phyloP scores from a whole-genome alignment of 805 yeast genomes.

The Myxozyma mucilagina region DNA sequence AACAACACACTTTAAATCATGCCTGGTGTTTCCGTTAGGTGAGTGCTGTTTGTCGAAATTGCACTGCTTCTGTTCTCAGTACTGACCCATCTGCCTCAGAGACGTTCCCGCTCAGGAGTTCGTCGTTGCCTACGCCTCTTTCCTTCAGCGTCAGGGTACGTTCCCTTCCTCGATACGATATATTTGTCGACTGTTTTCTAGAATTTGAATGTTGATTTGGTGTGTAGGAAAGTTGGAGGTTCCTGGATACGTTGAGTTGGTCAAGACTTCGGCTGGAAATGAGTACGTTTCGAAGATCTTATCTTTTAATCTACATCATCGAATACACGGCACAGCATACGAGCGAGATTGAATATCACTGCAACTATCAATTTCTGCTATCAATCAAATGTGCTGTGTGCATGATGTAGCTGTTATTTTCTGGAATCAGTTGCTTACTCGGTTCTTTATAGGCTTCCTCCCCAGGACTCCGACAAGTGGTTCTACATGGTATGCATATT shows the following conservation, averaged over 20 bases:
- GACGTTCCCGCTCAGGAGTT: slow-evolving; percentile 99
- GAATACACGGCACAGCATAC: not conserved
- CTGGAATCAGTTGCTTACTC: not conserved
- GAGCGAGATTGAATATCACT: no score
- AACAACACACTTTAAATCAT: slow-evolving; percentile 42
- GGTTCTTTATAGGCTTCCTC: slow-evolving; percentile 63
- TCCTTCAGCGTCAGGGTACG: slow-evolving; percentile 97
- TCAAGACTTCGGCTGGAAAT: slow-evolving; percentile 98
- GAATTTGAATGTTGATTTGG: not conserved
- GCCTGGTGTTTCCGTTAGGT: slow-evolving; percentile 99
- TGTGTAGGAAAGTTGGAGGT: slow-evolving; percentile 77
- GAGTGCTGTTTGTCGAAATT: slow-evolving; percentile 48
- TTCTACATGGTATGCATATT: slow-evolving; percentile 59
- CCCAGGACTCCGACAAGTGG: slow-evolving; percentile 99
- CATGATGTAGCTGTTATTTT: not conserved
- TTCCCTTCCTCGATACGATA: not conserved
- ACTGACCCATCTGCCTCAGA: slow-evolving; percentile 46
- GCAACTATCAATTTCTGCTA: no score
- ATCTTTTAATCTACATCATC: not conserved
- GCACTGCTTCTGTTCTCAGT: not conserved
- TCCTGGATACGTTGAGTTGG: slow-evolving; percentile 99
- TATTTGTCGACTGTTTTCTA: not conserved
- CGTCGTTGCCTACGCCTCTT: slow-evolving; percentile 99
- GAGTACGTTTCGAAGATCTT: slow-evolving; percentile 45
- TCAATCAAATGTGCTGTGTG: no score